Base-by-base conservation (phyloP, 179 eudicot species). In the Sideroxylon spinosum region DNA sequence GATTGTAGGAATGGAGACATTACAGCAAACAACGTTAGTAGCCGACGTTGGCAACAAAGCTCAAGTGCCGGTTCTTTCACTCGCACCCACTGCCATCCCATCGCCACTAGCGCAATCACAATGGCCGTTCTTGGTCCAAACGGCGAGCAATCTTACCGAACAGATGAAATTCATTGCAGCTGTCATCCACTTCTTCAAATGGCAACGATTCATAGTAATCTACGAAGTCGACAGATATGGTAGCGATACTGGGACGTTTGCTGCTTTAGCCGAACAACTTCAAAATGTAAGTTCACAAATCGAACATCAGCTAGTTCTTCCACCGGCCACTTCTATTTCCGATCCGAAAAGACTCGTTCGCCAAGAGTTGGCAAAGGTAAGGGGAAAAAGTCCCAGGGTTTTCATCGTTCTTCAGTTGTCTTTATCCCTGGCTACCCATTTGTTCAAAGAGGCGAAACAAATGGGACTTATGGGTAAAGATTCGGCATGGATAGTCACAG, bases 381-480 rank as follows among this genome's bases (percentile, higher is more conserved):
- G 73, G 5, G 26, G 17, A 9, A 59, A 25, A 65, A 72, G 79
- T 11, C 77, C 91, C 0, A 78, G 89, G 59, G 88, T 85, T 9
- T 88, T 88, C 70, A 77, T 88, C 13, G 81, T 88, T 79, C 85
- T 88, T 44, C 78, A 74, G 14, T 75, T 86, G 49, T 88, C 89
- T 0, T 50, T 81, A 17, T 50, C 84, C 8, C 0, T 79, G 29
- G 80, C 86, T 9, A 73, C 23, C 17, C 79, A 68, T 59, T 67
- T 89, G 68, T 86, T 87, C 67, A 80, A 53, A 32, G 85, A 84
- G 76, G 92, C 92, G 17, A 78, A 84, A 32, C 17, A 76, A 16
- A 26, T 79, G 32, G 83, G 87, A 25, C 76, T 87, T 1, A 56
- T 83, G 62, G 87, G 85, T 22, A 80, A 66, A 66, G 87, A 89